phyloP scores from a whole-genome alignment of 306 rosid species.

The Dryas drummondii region DNA sequence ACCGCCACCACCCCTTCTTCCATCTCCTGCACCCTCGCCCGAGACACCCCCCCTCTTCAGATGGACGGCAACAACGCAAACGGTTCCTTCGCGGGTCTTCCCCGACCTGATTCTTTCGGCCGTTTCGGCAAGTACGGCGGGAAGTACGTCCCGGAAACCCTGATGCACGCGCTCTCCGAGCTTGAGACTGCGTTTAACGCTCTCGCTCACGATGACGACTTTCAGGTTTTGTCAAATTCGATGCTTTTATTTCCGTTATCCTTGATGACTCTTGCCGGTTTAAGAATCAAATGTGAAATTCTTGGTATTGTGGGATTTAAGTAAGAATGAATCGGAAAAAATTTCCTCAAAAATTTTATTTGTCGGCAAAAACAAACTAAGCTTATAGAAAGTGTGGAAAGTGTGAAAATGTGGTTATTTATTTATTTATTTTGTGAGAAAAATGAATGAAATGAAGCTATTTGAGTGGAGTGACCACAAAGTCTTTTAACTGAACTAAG shows the following conservation, averaged over 20 bases:
- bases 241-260: not conserved
- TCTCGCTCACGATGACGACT: conserved; percentile 62
- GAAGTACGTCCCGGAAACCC: conserved; percentile 92
- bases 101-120: conserved; percentile 89
- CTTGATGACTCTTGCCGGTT: not conserved
- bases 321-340: not conserved
- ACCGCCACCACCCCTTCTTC: conserved; percentile 34
- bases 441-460: not conserved
- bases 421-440: not conserved
- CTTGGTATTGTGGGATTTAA: not conserved
- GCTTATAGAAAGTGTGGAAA: no score
- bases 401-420: no score
- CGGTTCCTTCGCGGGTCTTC: conserved; percentile 25
- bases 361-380: no score
- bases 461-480: not conserved
- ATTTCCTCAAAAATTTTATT: no score
- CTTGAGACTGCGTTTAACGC: conserved; percentile 75
- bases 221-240: conserved; percentile 54
- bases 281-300: not conserved
- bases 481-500: not conserved
- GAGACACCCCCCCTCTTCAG: conserved; percentile 31
- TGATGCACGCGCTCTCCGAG: conserved; percentile 84
- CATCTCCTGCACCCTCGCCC: conserved; percentile 52
- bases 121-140: conserved; percentile 90
- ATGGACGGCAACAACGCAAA: conserved; percentile 33